Base-by-base conservation (phyloP, 768 basidiomycete genomes). In the Megacollybia marginata region DNA sequence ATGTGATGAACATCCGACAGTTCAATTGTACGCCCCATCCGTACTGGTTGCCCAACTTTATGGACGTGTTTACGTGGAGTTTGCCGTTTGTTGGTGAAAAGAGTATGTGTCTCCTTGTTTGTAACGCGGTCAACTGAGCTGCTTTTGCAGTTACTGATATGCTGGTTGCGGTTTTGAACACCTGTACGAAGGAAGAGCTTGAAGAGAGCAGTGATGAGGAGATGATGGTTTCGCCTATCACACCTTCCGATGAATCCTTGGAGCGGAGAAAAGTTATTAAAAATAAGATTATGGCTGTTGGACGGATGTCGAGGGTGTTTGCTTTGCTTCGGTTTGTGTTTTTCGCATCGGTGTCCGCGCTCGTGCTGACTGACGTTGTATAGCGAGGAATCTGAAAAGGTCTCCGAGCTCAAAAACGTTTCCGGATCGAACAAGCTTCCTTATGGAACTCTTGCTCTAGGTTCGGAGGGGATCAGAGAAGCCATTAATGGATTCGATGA, bases 61-160 rank as follows among this genome's bases (percentile, higher is more conserved):
- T 98, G 94, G 95, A 98, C 59, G 94, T 94, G 19, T 99, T 99
- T 63, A 97, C 96, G 0, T 99, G 96, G 96, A 90, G 87, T 73
- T 67, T 99, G 52, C 96, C 96, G 1, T 98, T 98, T 61, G 96
- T 99, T 7, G 96, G 94, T 54, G 89, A 94, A 67, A 98, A 99
- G 70, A 98, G 95, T 92, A 57, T 55, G 80, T 72, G 33, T 12
- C 19, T 45, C 34, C 34, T 13, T 31, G 13, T 36, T 6, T 28
- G 23, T 28, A 28, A 28, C 23, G 23, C 23, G n/a, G n/a, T 28
- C 4, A 28, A 15, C 44, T 42, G 19, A 32, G 28, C 49, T 51
- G 31, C 32, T 45, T 47, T 18, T 16, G 8, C 52, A 98, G 95
- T 99, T 69, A 94, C 92, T 53, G 96, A 99, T 64, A 98, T 98